Evolutionary conservation across 495 filamentous ascomycete species (phyloP), one percentile per base, ranked within the genome.

Genomic region (Cryomyces minteri): DNA sequence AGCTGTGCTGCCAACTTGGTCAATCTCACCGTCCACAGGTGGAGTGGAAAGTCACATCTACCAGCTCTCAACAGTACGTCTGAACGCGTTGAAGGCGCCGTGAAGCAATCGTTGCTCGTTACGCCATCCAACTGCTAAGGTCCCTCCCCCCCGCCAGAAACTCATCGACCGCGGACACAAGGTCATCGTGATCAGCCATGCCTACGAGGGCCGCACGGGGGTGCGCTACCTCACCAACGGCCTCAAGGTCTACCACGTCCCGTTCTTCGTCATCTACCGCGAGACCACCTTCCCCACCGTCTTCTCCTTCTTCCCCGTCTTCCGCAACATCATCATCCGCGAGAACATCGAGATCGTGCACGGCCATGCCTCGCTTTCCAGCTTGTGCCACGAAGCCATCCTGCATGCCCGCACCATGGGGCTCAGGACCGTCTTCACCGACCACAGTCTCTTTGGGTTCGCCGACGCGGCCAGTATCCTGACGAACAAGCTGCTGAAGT

Each of bases 1-100:
- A 1, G 18, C 1, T 25, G 1, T 25, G 18, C 18, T 25, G 18
- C 18, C 2, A 1, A 25, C 18, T 25, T 25, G 1, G 18, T 25
- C 18, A 25, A 25, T 25, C 18, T 25, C 18, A 25, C 18, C 2
- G 18, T 25, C 18, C 18, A 2, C 18, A 25, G 18, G 77, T 75
- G 90, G 90, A 40, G 75, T 98, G 48, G 90, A 98, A 69, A 90
- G 83, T 65, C 90, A 98, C 65, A 96, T 98, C 48, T 98, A 96
- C 62, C 90, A 98, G 63, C 70, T 98, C 36, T 90, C 90, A 33
- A 25, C 18, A 25, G 18, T 25, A 25, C 18, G 18, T 25, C 1
- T 25, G 2, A 25, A 25, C 1, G 18, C 18, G 18, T 25, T 25
- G 18, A 25, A 25, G 18, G 18, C 18, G 18, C 18, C 18, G 2